Base-by-base conservation (phyloP, 345 rosid genomes). In the Populus tremula region DNA sequence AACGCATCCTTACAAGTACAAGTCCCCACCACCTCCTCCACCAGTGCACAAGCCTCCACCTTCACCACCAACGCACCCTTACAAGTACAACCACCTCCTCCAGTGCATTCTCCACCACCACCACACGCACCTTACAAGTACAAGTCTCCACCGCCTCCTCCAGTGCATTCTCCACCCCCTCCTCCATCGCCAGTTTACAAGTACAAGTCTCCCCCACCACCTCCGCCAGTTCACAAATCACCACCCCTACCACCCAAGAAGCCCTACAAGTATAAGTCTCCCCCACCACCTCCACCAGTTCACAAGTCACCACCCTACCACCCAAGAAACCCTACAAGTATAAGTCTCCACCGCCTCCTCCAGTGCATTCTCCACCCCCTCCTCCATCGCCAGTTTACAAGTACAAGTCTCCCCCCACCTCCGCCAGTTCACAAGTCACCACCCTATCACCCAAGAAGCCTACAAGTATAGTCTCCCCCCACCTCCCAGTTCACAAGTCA, bases 111-210 rank as follows among this genome's bases (percentile, higher is more conserved):
- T 25, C 25, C 25, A 25, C 47, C 77, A 18, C 67, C 62, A 21
- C 84, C 91, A 21, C 63, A 84, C 88, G 1, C 85, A 87, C 50
- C 35, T 3, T 78, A 90, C 82, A 61, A 18, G 47, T 81, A 90
- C 79, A 66, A 77, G 43, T 54, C 75, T 0, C 72, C 68, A 11
- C 84, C 91, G 9, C 86, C 88, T 13, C 83, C 85, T 1, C 85
- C 88, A 0, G 72, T 36, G 12, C n/a, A 67, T 4, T 25, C 76
- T 2, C 85, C 85, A 2, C 84, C 87, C 0, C 85, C 90, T 0
- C 88, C 82, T 0, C 82, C 25, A 29, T 1, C 25, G 25, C 25
- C 65, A 56, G 69, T 66, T 6, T 8, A 35, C 41, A 13, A 43
- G 12, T 41, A 69, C 25, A 47, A 70, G 41, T 49, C 38, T 70